Evolutionary conservation across 768 basidiomycete genomes (phyloP).

Genomic region (Infundibulicybe gibba): DNA sequence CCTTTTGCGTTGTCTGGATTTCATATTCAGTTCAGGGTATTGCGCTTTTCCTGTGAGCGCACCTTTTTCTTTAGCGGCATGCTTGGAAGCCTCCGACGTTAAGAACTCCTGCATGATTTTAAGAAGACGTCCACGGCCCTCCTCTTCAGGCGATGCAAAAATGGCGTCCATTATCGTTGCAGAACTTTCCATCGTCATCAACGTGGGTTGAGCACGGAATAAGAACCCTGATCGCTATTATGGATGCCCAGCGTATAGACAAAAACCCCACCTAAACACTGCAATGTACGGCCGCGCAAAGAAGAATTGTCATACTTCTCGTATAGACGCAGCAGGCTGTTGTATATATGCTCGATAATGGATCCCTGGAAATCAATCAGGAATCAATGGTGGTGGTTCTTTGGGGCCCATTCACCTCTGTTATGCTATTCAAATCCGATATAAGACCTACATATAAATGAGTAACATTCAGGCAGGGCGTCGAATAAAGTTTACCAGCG

Average conservation of each 20-base stretch:
- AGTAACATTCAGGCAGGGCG: neutral
- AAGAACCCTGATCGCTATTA: slow-evolving; percentile 62
- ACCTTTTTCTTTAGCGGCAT: slow-evolving; percentile 71
- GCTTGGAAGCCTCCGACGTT: slow-evolving; percentile 76
- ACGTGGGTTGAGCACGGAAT: slow-evolving; percentile 86
- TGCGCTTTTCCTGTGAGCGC: neutral
- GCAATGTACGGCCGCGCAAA: slow-evolving; percentile 70
- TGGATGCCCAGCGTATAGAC: neutral
- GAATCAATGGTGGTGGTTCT: neutral
- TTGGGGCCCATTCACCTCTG: slow-evolving; percentile 34
- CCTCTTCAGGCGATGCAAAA: slow-evolving; percentile 71
- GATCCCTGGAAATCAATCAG: slow-evolving; percentile 41
- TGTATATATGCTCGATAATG: slow-evolving; percentile 82
- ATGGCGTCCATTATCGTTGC: slow-evolving; percentile 87
- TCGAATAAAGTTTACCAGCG: slow-evolving; percentile 40
- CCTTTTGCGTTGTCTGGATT: slow-evolving; percentile 36
- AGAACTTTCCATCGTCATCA: slow-evolving; percentile 83
- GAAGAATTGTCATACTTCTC: slow-evolving; percentile 55
- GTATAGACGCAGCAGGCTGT: slow-evolving; percentile 67
- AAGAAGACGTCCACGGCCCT: slow-evolving; percentile 68
- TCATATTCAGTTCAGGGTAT: slow-evolving; percentile 2
- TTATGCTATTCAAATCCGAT: slow-evolving; percentile 53
- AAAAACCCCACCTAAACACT: slow-evolving; percentile 70
- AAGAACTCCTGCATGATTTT: slow-evolving; percentile 93
- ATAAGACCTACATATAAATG: slow-evolving; percentile 40